Evolutionary conservation across 1,139 yeast species (phyloP).

Genomic region (Pneumocystis sp.): DNA sequence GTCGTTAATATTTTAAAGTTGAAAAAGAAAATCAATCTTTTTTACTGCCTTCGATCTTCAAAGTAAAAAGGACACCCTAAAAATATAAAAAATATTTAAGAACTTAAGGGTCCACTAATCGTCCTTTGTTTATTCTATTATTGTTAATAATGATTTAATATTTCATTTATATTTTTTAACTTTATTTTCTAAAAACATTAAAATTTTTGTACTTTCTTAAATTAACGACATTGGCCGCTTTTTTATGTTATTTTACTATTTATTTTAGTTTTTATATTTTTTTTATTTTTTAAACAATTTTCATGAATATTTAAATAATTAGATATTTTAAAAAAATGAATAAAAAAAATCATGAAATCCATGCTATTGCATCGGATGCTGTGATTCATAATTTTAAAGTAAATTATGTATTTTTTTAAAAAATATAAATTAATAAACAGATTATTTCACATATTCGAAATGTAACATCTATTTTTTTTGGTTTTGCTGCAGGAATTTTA

Average conservation of each 20-base stretch:
- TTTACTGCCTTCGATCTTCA: neutral
- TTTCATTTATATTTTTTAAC: neutral
- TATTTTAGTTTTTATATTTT: conserved; percentile 2
- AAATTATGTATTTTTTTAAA: neutral
- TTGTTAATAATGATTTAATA: neutral
- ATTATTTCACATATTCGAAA: conserved; percentile 13
- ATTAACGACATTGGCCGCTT: neutral
- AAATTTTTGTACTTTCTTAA: neutral
- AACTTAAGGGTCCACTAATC: neutral
- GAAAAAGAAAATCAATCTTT: neutral
- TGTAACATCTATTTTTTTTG: conserved; percentile 13
- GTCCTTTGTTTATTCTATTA: neutral
- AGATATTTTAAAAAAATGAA: neutral
- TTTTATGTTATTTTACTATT: no score
- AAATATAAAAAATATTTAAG: neutral
- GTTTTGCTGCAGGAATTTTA: conserved; percentile 13
- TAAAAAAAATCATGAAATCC: neutral
- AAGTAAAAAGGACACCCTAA: neutral
- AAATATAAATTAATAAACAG: conserved; percentile 1
- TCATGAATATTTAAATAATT: neutral
- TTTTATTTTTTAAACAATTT: conserved; percentile 7
- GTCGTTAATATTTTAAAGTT: neutral
- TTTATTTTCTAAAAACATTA: neutral
- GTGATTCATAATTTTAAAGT: neutral
- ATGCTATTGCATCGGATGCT: neutral